A percentile compares a stretch with the other conserved stretches of the same genome.
phyloP scores from a whole-genome alignment of 176 grass and related monocot genomes.

The Aegilops umbellulata region DNA sequence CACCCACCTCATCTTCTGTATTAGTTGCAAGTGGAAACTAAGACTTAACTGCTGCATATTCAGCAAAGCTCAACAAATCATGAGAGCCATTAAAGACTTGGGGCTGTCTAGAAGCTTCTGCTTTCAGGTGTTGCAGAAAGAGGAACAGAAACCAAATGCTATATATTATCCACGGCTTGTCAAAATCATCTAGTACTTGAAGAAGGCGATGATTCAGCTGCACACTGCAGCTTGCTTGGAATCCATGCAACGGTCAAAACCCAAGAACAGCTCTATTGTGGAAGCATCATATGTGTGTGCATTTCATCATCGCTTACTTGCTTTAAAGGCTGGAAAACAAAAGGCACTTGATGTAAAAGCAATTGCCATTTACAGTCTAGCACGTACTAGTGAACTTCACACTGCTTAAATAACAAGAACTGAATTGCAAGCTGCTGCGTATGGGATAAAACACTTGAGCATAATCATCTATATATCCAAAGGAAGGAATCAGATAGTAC shows the following conservation, averaged over 20 bases:
- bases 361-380: conserved; percentile 25
- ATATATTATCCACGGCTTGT: conserved; percentile 1
- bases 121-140: background rate
- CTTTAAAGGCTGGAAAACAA: conserved; percentile 22
- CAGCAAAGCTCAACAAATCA: background rate
- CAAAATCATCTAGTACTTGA: conserved; percentile 14
- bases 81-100: background rate
- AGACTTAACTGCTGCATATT: background rate
- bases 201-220: conserved; percentile 11
- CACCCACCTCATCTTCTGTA: background rate
- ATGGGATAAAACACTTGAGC: no score
- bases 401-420: background rate
- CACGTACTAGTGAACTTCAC: conserved; percentile 12
- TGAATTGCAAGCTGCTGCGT: background rate
- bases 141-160: background rate
- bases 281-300: background rate
- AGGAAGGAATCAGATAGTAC: background rate
- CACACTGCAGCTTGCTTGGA: conserved; percentile 6
- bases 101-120: background rate
- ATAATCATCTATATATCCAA: background rate
- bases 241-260: conserved; percentile 26
- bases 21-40: conserved; percentile 13
- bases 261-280: background rate
- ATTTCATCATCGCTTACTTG: conserved; percentile 22
- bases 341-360: conserved; percentile 12